phyloP scores from a whole-genome alignment of 441 rosid genomes.

The Aquilaria agallochum region DNA sequence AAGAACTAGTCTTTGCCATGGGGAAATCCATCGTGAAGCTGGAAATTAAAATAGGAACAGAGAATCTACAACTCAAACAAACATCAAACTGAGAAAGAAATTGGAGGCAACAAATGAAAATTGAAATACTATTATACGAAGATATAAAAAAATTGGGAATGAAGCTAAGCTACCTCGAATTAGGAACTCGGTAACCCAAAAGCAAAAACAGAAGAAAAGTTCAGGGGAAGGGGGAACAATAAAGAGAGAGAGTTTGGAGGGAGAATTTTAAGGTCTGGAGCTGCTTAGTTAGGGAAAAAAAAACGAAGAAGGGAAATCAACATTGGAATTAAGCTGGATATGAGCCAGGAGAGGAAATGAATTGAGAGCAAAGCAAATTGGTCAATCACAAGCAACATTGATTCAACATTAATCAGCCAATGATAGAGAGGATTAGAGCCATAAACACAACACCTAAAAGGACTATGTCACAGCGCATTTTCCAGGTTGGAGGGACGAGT shows the following conservation, averaged over 20 bases:
- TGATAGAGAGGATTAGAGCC: constrained; percentile 58
- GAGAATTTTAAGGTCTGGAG: too few relatives aligned
- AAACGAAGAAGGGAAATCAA: constrained; percentile 15
- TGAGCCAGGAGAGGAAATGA: constrained; percentile 92
- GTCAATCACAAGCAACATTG: constrained; percentile 34
- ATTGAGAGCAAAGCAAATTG: constrained; percentile 42
- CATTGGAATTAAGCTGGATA: constrained; percentile 76
- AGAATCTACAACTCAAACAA: too few relatives aligned
- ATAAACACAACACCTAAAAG: constrained; percentile 34
- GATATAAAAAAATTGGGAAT: constrained; percentile 25
- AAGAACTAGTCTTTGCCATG: background rate
- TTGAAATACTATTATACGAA: too few relatives aligned
- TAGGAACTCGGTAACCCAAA: too few relatives aligned
- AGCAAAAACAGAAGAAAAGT: too few relatives aligned
- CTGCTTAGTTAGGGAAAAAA: too few relatives aligned
- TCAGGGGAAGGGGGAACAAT: constrained; percentile 17
- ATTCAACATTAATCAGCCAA: too few relatives aligned
- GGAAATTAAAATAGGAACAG: too few relatives aligned
- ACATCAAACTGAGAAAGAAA: too few relatives aligned
- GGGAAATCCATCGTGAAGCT: constrained; percentile 33
- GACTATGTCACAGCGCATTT: constrained; percentile 43
- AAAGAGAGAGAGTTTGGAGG: constrained; percentile 23
- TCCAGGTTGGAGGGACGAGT: too few relatives aligned
- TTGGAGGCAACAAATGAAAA: too few relatives aligned
- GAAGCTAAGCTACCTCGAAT: constrained; percentile 4